Conservation (phyloP, 1,284 basidiomycete species). For the Puccinia hordei region DNA sequence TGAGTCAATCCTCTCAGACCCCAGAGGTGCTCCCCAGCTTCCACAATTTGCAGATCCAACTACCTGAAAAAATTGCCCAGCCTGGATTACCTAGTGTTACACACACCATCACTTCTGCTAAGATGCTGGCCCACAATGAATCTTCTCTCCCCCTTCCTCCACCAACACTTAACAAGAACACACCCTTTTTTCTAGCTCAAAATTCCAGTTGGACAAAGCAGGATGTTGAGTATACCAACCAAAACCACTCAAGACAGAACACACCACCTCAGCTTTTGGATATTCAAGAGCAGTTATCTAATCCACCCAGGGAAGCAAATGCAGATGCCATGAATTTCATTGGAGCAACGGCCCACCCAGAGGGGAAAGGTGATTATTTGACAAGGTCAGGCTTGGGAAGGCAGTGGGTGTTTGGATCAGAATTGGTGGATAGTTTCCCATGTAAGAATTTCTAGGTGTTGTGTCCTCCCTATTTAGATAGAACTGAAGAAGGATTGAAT, state of each 20-base stretch:
- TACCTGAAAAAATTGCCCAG: not conserved
- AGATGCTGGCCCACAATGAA: conserved; percentile 3
- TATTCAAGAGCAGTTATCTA: not conserved
- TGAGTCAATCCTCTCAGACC: not conserved
- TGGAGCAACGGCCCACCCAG: not conserved
- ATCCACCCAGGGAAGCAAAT: not conserved
- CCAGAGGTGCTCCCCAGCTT: not conserved
- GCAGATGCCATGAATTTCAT: not conserved
- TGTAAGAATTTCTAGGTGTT: no score
- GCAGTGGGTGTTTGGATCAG: not conserved
- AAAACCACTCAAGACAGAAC: not conserved
- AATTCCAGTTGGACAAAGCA: not conserved
- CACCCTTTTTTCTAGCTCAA: not conserved
- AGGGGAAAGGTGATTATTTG: not conserved
- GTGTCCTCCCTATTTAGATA: no score
- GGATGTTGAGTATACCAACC: not conserved
- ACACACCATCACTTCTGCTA: conserved; percentile 6
- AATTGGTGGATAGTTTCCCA: not conserved
- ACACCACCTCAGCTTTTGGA: not conserved
- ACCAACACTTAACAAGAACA: not conserved
- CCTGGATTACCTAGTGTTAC: not conserved
- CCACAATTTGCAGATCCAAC: not conserved
- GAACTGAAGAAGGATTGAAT: no score
- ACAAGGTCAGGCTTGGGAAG: not conserved
- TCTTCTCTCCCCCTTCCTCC: conserved; percentile 6